phyloP scores from a whole-genome alignment of 1,284 basidiomycete genomes.

The Takashimella koratensis region DNA sequence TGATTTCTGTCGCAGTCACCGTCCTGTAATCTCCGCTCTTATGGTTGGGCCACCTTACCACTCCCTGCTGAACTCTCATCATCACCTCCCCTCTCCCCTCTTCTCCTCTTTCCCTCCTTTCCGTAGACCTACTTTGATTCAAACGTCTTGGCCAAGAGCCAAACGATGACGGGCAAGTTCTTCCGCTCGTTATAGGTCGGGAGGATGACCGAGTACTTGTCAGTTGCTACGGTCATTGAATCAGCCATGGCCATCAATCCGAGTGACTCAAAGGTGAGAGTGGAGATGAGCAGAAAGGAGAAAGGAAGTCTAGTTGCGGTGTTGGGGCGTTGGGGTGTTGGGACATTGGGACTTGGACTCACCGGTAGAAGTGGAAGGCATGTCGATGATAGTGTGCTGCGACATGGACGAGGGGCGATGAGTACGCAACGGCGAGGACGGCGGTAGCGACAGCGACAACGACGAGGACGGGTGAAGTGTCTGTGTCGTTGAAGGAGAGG shows the following conservation, averaged over 20 bases:
- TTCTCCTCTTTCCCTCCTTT: background rate
- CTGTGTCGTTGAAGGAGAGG: too few species aligned
- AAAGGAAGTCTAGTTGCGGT: background rate
- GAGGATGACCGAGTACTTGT: conserved; percentile 80
- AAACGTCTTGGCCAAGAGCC: conserved; percentile 73
- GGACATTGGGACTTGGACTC: background rate
- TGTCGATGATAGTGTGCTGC: conserved; percentile 25
- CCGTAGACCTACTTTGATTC: conserved; percentile 60
- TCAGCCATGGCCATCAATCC: too few species aligned
- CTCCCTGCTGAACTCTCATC: too few species aligned
- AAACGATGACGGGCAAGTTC: conserved; percentile 81
- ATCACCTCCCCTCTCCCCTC: background rate
- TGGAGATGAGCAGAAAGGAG: background rate
- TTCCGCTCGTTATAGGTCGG: conserved; percentile 92
- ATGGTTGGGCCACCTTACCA: background rate
- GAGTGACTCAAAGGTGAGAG: conserved; percentile 1
- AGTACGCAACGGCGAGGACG: too few species aligned
- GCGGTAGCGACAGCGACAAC: too few species aligned
- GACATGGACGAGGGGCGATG: too few species aligned
- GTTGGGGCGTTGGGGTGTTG: conserved; percentile 2
- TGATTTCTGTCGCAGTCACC: background rate
- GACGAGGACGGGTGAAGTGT: too few species aligned
- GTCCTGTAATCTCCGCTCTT: too few species aligned
- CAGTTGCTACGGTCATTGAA: conserved; percentile 27
- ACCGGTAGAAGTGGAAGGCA: conserved; percentile 14